Base-by-base conservation (phyloP, 352 stramenopile genomes). In the Phytophthora lateralis region DNA sequence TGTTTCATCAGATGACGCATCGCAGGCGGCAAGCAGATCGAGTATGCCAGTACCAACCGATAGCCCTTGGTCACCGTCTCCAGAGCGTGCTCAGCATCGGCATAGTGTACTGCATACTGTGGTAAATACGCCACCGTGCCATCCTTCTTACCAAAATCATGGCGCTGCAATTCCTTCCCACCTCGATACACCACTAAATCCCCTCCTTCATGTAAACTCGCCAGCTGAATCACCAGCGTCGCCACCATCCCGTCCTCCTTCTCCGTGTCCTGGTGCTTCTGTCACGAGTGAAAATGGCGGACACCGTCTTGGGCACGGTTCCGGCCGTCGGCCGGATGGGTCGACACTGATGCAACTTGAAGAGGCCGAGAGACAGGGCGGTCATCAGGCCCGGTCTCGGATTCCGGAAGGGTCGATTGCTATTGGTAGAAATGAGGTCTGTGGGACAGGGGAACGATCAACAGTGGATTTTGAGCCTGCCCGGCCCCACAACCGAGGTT, bases 231-330 rank as follows among this genome's bases (percentile, higher is more conserved):
- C 37, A 85, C 59, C 9, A 88, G 42, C n/a, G 76, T 82, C 1
- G 68, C 76, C 37, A 85, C 70, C 76, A 83, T 85, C 17, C 74
- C 69, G 10, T 64, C 60, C 51, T 89, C 58, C 37, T 85, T 86
- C 65, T 88, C 78, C 14, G 68, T 87, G 52, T 87, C 76, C 38
- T 72, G 70, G 38, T 88, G 75, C 18, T 65, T 70, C 2, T n/a
- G n/a, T n/a, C n/a, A n/a, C n/a, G n/a, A n/a, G n/a, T n/a, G n/a
- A n/a, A n/a, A n/a, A n/a, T n/a, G n/a, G n/a, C n/a, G n/a, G n/a
- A n/a, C n/a, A n/a, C n/a, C n/a, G n/a, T n/a, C n/a, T n/a, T n/a
- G n/a, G n/a, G n/a, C n/a, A n/a, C n/a, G n/a, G n/a, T n/a, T n/a
- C n/a, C n/a, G n/a, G n/a, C n/a, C n/a, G n/a, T n/a, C n/a, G n/a